These are phyloP conservation scores for Termitomyces sp. DNA, from an alignment of 768 basidiomycete genomes.

Conservation along the genomic window DNA sequence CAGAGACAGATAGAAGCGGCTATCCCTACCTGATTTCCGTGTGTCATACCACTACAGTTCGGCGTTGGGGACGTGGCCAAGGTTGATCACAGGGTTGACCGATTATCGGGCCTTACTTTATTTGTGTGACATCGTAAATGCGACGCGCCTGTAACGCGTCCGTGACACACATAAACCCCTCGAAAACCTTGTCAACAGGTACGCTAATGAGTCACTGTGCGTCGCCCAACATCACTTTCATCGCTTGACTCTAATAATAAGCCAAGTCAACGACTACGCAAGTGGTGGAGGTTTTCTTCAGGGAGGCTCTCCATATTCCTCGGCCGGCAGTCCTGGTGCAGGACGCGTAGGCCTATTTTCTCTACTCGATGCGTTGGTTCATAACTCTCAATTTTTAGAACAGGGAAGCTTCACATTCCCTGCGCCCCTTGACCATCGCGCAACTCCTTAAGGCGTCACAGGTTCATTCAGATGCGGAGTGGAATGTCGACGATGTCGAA, in stretches of 20 bases:
- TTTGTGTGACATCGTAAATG: not conserved
- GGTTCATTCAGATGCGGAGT: slow-evolving; percentile 84
- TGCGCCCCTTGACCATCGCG: slow-evolving; percentile 69
- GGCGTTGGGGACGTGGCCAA: not conserved
- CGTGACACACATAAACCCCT: not conserved
- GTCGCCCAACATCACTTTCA: slow-evolving; percentile 13
- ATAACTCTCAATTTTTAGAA: slow-evolving; percentile 16
- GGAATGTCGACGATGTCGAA: slow-evolving; percentile 75
- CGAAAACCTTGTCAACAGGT: not conserved
- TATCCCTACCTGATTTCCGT: not conserved
- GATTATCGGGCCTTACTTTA: not conserved
- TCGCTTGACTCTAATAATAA: not conserved
- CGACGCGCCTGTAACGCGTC: slow-evolving; percentile 9
- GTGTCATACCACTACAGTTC: not conserved
- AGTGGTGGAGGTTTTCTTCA: slow-evolving; percentile 55
- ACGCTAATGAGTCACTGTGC: slow-evolving; percentile 39
- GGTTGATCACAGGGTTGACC: too few relatives aligned
- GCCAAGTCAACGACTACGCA: slow-evolving; percentile 33
- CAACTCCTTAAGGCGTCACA: slow-evolving; percentile 77
- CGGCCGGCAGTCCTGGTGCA: slow-evolving; percentile 56
- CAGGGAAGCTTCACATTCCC: slow-evolving; percentile 31
- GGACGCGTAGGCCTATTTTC: slow-evolving; percentile 27
- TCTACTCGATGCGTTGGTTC: not conserved
- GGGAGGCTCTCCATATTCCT: slow-evolving; percentile 54
- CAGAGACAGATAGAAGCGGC: not conserved